Evolutionary conservation across 2,329 filamentous ascomycete genomes (phyloP).

Genomic region (Colletotrichum karsti): DNA sequence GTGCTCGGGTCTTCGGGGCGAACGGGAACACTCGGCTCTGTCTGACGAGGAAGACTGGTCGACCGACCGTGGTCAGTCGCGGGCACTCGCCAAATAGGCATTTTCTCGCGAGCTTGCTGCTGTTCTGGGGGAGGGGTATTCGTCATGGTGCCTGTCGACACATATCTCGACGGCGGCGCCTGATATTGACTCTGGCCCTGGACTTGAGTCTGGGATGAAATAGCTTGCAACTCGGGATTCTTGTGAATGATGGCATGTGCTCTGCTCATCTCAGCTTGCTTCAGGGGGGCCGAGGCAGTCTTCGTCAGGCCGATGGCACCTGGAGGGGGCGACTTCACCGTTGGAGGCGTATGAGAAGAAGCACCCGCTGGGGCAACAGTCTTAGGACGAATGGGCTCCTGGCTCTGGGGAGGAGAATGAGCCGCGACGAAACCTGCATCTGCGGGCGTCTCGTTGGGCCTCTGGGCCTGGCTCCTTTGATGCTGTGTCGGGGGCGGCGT

Average conservation of each 20-base stretch:
- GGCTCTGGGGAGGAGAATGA: conserved; percentile 14
- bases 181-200: conserved; percentile 33
- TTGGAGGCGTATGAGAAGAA: conserved; percentile 39
- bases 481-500: conserved; percentile 56
- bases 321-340: conserved; percentile 10
- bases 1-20: conserved; percentile 31
- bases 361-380: conserved; percentile 33
- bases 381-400: conserved; percentile 19
- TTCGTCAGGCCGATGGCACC: conserved; percentile 39
- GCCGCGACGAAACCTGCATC: conserved; percentile 79
- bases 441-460: conserved; percentile 78
- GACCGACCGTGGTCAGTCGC: conserved; percentile 36
- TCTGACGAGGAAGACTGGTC: conserved; percentile 36
- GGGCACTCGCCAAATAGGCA: conserved; percentile 30
- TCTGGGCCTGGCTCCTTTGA: conserved; percentile 67
- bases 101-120: conserved; percentile 49
- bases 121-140: conserved; percentile 62
- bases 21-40: conserved; percentile 27
- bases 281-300: conserved; percentile 48
- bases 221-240: conserved; percentile 68
- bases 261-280: conserved; percentile 60
- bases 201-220: conserved; percentile 47
- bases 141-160: conserved; percentile 83
- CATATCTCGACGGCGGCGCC: conserved; percentile 41
- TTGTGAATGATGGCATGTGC: conserved; percentile 72